phyloP scores from a whole-genome alignment of 768 basidiomycete genomes.

The Leccinum incarnatum region DNA sequence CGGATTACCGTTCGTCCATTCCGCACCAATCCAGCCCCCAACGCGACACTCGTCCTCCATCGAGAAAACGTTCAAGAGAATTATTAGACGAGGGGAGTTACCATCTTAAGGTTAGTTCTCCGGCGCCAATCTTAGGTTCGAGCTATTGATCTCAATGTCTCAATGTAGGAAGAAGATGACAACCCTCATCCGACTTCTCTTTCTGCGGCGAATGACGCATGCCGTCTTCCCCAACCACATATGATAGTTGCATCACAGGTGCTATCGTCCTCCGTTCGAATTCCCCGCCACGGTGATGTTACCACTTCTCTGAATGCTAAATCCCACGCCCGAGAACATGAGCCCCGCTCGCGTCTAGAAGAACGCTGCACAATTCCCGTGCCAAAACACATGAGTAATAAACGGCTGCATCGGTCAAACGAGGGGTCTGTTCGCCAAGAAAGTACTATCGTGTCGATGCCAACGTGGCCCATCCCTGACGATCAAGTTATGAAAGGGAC shows the following conservation, averaged over 20 bases:
- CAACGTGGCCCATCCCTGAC: conserved; percentile 35
- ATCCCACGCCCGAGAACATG: conserved; percentile 21
- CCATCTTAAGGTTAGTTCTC: conserved; percentile 30
- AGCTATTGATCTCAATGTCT: conserved; percentile 22
- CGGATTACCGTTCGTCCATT: conserved; percentile 18
- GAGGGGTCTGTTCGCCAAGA: conserved; percentile 32
- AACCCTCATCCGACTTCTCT: conserved; percentile 19
- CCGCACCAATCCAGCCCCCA: conserved; percentile 18
- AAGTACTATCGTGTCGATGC: conserved; percentile 18
- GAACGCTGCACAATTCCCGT: conserved; percentile 20
- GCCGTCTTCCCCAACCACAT: conserved; percentile 23
- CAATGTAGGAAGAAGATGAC: conserved; percentile 30
- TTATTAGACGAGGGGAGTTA: conserved; percentile 26
- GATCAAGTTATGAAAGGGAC: conserved; percentile 31
- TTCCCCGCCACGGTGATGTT: conserved; percentile 12
- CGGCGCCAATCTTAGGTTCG: conserved; percentile 30
- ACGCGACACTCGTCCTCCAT: conserved; percentile 20
- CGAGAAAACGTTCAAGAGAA: conserved; percentile 35
- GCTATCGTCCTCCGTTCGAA: conserved; percentile 11
- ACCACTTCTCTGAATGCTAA: conserved; percentile 9
- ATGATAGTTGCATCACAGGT: conserved; percentile 26
- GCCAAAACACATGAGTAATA: conserved; percentile 24
- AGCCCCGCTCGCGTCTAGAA: conserved; percentile 23
- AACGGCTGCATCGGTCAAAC: conserved; percentile 28
- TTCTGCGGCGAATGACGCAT: conserved; percentile 21